Percentiles rank a stretch among this genome's conserved stretches.
Conservation (phyloP, 2,329 filamentous ascomycete species). For the Neonectria faginata region DNA sequence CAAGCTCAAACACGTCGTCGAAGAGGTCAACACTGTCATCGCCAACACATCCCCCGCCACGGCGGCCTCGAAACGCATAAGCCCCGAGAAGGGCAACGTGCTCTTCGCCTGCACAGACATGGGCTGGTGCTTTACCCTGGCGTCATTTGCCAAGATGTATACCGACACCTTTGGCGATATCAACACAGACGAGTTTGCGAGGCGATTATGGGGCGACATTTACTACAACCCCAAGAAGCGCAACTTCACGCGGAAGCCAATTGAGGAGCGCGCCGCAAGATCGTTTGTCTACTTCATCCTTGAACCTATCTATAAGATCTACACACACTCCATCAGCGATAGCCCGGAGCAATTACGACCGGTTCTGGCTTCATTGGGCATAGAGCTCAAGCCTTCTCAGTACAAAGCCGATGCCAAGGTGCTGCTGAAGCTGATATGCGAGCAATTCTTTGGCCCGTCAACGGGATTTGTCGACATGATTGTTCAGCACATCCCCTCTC, state of each 20-base stretch:
- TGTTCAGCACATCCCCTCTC: constrained; percentile 88
- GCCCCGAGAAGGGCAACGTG: constrained; percentile 98
- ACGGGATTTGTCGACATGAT: constrained; percentile 97
- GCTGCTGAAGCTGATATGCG: constrained; percentile 88
- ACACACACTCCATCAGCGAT: constrained; percentile 93
- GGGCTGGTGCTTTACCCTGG: constrained; percentile 96
- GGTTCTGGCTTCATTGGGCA: constrained; percentile 83
- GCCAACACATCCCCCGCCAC: constrained; percentile 85
- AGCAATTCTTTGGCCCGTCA: constrained; percentile 93
- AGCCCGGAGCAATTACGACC: constrained; percentile 85
- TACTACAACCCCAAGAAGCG: constrained; percentile 94
- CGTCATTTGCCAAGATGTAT: constrained; percentile 97
- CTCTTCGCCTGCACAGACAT: constrained; percentile 93
- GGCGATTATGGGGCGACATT: constrained; percentile 93
- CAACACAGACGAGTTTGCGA: constrained; percentile 84
- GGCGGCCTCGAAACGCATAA: constrained; percentile 83
- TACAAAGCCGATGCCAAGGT: constrained; percentile 91
- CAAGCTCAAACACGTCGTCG: constrained; percentile 98
- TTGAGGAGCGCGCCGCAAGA: constrained; percentile 83
- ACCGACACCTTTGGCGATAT: constrained; percentile 86
- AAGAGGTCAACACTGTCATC: constrained; percentile 97
- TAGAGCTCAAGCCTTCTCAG: constrained; percentile 90
- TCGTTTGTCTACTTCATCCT: constrained; percentile 95
- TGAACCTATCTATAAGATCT: constrained; percentile 98
- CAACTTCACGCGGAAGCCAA: constrained; percentile 88